Conservation (phyloP, 140 eudicot genomes). For the Erigeron philadelphicus region DNA sequence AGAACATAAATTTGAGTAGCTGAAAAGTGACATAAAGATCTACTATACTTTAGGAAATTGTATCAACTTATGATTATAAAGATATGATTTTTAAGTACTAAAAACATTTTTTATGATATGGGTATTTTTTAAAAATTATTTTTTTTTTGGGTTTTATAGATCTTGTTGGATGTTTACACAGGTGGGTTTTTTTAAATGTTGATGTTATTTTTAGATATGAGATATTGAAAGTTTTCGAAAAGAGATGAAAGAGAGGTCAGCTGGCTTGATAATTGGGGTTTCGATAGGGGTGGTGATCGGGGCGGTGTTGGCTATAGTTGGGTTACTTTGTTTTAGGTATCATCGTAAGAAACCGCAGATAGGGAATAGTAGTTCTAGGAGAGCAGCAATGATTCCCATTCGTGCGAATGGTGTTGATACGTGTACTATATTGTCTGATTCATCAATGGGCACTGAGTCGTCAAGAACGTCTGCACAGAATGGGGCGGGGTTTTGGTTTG, state of each 20-base stretch:
- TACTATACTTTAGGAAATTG: slow-evolving; percentile 16
- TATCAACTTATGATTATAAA: slow-evolving; percentile 4
- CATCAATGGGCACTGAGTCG: slow-evolving; percentile 76
- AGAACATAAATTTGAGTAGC: slow-evolving; percentile 24
- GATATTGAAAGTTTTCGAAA: neutral
- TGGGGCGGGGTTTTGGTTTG: slow-evolving; percentile 56
- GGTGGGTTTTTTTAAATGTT: slow-evolving; percentile 27
- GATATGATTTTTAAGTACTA: neutral
- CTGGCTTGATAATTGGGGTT: slow-evolving; percentile 71
- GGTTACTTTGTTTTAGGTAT: slow-evolving; percentile 62
- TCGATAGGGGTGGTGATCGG: slow-evolving; percentile 89
- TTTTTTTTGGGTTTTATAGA: neutral
- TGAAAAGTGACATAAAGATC: slow-evolving; percentile 29
- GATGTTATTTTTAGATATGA: slow-evolving; percentile 34
- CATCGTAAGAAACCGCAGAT: slow-evolving; percentile 68
- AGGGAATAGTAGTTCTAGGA: slow-evolving; percentile 80
- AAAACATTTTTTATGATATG: neutral
- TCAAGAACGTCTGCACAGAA: slow-evolving; percentile 49
- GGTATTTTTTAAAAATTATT: neutral
- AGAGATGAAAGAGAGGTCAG: slow-evolving; percentile 56
- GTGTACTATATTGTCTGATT: slow-evolving; percentile 70
- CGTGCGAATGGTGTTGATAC: slow-evolving; percentile 89
- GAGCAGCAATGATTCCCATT: slow-evolving; percentile 71
- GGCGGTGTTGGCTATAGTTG: slow-evolving; percentile 46
- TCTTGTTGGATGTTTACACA: slow-evolving; percentile 19